Evolutionary conservation across 176 grass and related monocot species (phyloP), one percentile per base, ranked within the genome.

Genomic region (Raddia guianensis): DNA sequence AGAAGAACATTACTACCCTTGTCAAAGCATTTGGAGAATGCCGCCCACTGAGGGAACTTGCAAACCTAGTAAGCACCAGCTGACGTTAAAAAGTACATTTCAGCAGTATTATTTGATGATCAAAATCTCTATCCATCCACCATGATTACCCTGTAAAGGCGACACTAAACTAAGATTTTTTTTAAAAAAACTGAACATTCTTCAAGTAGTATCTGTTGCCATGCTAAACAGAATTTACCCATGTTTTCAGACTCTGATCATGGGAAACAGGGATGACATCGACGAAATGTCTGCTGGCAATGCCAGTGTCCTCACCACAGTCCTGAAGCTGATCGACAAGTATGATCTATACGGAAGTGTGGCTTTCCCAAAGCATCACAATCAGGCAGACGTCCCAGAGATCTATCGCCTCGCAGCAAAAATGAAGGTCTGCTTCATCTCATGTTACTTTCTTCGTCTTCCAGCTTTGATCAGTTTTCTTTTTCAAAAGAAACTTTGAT

Each of bases 211-310:
- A 60, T 75, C 44, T 66, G 12, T 46, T 49, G 4, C 49, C 32
- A 37, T 14, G 49, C 50, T 27, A 27, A 16, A 77, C 21, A 5
- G 33, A 85, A 51, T 50, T 59, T 78, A 4, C 48, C 15, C 33
- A 5, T 77, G 18, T 57, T 77, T 80, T 44, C 84, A 98, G 96
- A 87, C 76, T 8, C 68, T 98, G 82, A 98, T 98, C 72, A 95
- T 98, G 96, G 96, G 96, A 67, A 98, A 98, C 86, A 85, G 96
- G 60, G 96, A 98, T 79, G 88, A 98, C 82, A 98, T 98, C 21
- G 96, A 98, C 0, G 88, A 95, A 6, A 93, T 98, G 92, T 89
- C 96, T 18, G 75, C 73, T 0, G 96, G 96, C 18, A 98, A 95
- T 47, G 96, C 90, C 2, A 87, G 76, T 47, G 96, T 95, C 69